These are phyloP conservation scores for Arabidopsis hybrid DNA, from an alignment of 441 rosid species.

Conservation along the genomic window DNA sequence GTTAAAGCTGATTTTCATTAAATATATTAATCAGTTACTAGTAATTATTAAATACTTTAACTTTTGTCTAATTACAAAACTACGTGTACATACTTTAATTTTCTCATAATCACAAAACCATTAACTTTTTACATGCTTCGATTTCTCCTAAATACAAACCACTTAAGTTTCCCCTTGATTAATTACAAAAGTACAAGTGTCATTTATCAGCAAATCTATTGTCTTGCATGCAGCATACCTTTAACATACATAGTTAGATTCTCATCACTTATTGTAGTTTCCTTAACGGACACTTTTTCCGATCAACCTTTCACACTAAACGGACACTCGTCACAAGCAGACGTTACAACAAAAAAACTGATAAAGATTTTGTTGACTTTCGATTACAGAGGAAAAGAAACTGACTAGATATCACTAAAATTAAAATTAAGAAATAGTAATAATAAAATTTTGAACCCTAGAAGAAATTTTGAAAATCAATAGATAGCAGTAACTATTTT, in stretches of 20 bases:
- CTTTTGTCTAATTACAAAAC: not conserved
- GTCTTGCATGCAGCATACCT: slow-evolving; percentile 33
- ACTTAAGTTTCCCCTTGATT: slow-evolving; percentile 1
- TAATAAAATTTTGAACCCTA: not conserved
- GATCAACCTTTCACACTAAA: slow-evolving; percentile 23
- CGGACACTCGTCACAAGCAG: not conserved
- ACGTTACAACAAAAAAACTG: slow-evolving; percentile 2
- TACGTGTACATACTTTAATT: not conserved
- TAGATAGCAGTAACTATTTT: not conserved
- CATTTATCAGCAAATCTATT: slow-evolving; percentile 21
- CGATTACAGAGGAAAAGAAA: slow-evolving; percentile 3
- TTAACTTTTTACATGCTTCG: not conserved
- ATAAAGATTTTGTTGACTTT: slow-evolving; percentile 31
- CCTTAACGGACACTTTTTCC: slow-evolving; percentile 18
- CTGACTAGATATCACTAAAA: not conserved
- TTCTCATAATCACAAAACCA: not conserved
- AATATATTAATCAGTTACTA: slow-evolving; percentile 2
- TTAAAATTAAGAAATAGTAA: not conserved
- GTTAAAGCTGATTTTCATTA: slow-evolving; percentile 28
- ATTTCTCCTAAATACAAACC: slow-evolving; percentile 13
- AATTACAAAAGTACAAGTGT: slow-evolving; percentile 11
- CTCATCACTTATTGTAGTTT: slow-evolving; percentile 20
- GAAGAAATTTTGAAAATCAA: not conserved
- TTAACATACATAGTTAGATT: slow-evolving; percentile 24
- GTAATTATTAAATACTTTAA: not conserved